These are phyloP conservation scores for Daldinia decipiens DNA, from an alignment of 495 filamentous ascomycete species.

Conservation along the genomic window DNA sequence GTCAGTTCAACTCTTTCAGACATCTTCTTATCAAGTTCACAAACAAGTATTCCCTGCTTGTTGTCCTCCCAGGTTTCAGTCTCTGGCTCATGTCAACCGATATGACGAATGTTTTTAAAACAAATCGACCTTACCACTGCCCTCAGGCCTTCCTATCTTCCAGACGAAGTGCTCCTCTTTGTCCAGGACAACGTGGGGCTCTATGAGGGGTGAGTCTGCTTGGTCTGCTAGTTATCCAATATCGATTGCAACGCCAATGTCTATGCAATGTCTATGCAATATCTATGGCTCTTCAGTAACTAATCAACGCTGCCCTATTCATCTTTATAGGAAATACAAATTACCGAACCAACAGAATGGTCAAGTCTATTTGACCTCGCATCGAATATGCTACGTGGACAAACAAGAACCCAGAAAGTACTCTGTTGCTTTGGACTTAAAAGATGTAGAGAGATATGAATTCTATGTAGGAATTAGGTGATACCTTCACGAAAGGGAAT, in stretches of 20 bases:
- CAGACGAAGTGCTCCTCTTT: constrained; percentile 91
- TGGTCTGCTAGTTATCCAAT: constrained; percentile 42
- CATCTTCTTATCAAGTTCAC: neutral
- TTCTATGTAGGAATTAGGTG: constrained; percentile 72
- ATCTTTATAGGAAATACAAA: constrained; percentile 81
- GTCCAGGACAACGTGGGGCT: constrained; percentile 97
- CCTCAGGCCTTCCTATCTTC: constrained; percentile 86
- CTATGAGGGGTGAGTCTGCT: constrained; percentile 85
- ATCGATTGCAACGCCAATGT: constrained; percentile 11
- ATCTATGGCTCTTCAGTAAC: constrained; percentile 25
- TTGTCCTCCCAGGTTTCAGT: neutral
- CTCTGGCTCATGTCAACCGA: constrained; percentile 28
- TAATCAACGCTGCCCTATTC: constrained; percentile 24
- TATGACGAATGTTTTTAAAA: constrained; percentile 94
- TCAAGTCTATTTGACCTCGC: constrained; percentile 94
- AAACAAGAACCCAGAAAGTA: constrained; percentile 85
- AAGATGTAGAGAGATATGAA: constrained; percentile 89
- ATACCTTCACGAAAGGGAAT: constrained; percentile 10
- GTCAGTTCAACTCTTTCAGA: constrained; percentile 8
- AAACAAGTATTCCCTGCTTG: neutral
- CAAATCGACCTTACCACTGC: constrained; percentile 94
- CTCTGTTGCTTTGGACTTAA: constrained; percentile 86
- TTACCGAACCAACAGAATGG: constrained; percentile 94
- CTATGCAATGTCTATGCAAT: too few species aligned
- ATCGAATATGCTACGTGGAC: constrained; percentile 94